These are phyloP conservation scores for Coprinellus micaceus DNA, from an alignment of 768 basidiomycete genomes.

Conservation along the genomic window DNA sequence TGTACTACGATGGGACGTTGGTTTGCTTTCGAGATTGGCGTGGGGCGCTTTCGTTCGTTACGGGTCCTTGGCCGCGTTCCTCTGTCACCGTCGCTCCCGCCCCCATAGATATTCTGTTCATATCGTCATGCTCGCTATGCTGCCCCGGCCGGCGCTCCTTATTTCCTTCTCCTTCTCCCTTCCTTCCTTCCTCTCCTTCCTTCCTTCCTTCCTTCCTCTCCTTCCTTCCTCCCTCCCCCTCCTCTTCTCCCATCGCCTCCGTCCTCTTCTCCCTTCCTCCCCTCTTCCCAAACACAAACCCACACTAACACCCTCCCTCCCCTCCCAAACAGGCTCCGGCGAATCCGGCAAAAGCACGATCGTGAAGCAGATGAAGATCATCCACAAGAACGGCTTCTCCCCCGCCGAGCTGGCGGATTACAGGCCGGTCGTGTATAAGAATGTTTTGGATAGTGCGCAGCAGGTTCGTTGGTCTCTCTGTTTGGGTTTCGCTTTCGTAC, in stretches of 20 bases:
- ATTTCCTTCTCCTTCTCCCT: background rate
- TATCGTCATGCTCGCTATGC: no score
- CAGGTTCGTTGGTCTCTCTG: no score
- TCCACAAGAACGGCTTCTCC: conserved; percentile 89
- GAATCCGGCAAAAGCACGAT: conserved; percentile 95
- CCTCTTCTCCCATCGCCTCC: background rate
- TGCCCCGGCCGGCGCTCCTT: no score
- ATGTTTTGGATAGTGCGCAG: conserved; percentile 87
- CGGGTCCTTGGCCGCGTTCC: no score
- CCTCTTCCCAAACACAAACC: background rate
- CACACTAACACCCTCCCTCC: background rate
- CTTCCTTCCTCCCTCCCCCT: background rate
- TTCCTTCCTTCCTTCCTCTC: background rate
- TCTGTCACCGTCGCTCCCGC: no score
- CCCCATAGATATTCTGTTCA: no score
- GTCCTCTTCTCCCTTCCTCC: background rate
- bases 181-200: background rate
- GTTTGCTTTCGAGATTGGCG: no score
- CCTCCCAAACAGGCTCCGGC: conserved; percentile 65
- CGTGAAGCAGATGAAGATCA: conserved; percentile 99
- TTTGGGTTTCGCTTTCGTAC: no score
- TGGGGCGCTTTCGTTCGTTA: no score
- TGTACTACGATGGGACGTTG: no score
- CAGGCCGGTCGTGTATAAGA: conserved; percentile 76
- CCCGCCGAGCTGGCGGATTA: conserved; percentile 72